Base-by-base conservation (phyloP, 2,329 filamentous ascomycete genomes). In the Westerdykella sp. region DNA sequence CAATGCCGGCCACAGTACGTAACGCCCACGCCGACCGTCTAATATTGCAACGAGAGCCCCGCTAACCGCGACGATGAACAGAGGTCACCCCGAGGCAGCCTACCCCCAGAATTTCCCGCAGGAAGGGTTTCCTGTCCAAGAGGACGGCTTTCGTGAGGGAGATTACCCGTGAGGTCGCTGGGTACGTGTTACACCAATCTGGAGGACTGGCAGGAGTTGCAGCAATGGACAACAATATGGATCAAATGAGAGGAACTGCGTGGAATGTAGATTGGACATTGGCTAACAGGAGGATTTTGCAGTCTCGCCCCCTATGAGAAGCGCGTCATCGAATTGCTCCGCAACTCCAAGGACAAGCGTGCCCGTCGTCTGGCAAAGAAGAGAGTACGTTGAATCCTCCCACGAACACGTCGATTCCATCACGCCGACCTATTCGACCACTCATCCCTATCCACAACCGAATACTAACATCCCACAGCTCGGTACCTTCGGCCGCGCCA, bases 311-410 rank as follows among this genome's bases (percentile, higher is more conserved):
- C 32, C 32, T 35, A 98, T 74, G 93, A 98, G 84, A 91, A 93
- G 75, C 89, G 93, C 71, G 87, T 98, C 65, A 95, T 98, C 71
- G 93, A 98, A 83, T 79, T 98, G 72, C 85, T 98, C 76, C 88
- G 93, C 69, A 98, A 98, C 86, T 85, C 81, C 79, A 94, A 95
- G 80, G 93, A 98, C 78, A 97, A 97, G 87, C 88, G 91, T 76
- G 91, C 91, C 68, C 83, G 91, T 66, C 96, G 96, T 85, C 87
- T 96, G 69, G 91, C 91, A 68, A 97, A 97, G 90, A 96, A 95
- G 87, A 84, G 91, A 75, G 86, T 91, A 81, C 62, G 85, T 81
- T 47, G 43, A 21, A 45, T 34, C 41, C 41, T 37, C 45, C 13
- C 36, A 12, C 25, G 25, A 28, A 28, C 14, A 49, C 28, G 37